These are phyloP conservation scores for Lasiosphaeria hispida DNA, from an alignment of 495 filamentous ascomycete genomes.

Conservation along the genomic window DNA sequence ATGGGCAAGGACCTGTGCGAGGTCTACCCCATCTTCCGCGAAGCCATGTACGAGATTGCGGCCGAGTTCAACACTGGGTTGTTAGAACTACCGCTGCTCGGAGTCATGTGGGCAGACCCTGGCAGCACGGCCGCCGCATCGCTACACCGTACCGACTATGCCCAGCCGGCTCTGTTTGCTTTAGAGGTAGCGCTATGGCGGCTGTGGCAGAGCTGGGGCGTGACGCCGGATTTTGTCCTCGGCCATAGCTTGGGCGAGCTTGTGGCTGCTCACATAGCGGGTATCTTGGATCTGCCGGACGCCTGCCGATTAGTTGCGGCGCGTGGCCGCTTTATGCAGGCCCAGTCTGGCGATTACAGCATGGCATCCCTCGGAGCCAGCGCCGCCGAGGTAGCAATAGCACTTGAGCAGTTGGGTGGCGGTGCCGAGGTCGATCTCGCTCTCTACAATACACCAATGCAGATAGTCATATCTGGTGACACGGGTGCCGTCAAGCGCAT, in stretches of 20 bases:
- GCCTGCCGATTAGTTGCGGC: constrained; percentile 29
- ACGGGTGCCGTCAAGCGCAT: constrained; percentile 19
- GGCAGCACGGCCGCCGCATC: constrained; percentile 16
- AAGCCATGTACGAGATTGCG: constrained; percentile 20
- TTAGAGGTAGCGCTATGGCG: constrained; percentile 24
- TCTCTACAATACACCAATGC: constrained; percentile 24
- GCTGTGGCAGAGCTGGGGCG: constrained; percentile 25
- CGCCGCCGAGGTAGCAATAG: constrained; percentile 14
- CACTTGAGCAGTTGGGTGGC: constrained; percentile 16
- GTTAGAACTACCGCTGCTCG: constrained; percentile 26
- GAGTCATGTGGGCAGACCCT: constrained; percentile 29
- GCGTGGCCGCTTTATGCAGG: constrained; percentile 32
- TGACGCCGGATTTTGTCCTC: constrained; percentile 17
- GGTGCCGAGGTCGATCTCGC: constrained; percentile 20
- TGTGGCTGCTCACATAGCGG: constrained; percentile 27
- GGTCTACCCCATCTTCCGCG: constrained; percentile 20
- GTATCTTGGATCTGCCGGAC: constrained; percentile 25
- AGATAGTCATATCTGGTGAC: constrained; percentile 31
- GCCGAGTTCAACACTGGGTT: constrained; percentile 17
- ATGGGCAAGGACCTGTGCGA: constrained; percentile 34
- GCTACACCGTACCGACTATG: constrained; percentile 22
- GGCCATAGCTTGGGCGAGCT: constrained; percentile 34
- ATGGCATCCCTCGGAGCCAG: constrained; percentile 28
- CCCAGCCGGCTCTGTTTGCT: constrained; percentile 27
- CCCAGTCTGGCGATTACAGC: constrained; percentile 13